Evolutionary conservation across 257 asterid genomes (phyloP).

Genomic region (Solanum peruvianum): DNA sequence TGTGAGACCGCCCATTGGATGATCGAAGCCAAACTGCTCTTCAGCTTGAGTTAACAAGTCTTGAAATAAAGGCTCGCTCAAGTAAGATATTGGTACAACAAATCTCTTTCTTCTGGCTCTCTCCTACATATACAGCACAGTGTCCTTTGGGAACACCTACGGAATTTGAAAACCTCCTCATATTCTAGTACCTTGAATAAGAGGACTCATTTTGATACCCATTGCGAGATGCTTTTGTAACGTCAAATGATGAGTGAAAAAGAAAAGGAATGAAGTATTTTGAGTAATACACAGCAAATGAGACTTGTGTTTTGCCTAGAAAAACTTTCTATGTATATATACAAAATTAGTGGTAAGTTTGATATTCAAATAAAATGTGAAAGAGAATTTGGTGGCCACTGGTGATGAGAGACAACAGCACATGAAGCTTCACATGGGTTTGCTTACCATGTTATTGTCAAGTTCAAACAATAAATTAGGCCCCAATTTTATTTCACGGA

Average conservation of each 20-base stretch:
- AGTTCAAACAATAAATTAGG: too few species aligned
- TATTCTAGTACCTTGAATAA: neutral
- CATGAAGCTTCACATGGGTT: neutral
- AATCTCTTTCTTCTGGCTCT: neutral
- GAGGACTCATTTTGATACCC: neutral
- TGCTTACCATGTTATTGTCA: too few species aligned
- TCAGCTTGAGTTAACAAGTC: neutral
- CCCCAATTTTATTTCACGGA: too few species aligned
- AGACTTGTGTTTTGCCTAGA: neutral
- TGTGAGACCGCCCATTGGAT: neutral
- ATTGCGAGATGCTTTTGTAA: neutral
- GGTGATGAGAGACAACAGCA: neutral
- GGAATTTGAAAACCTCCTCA: too few species aligned
- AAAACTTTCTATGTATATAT: neutral
- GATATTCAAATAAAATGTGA: neutral
- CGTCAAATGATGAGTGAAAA: neutral
- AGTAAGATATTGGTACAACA: neutral
- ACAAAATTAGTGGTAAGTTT: neutral
- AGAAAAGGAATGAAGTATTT: neutral
- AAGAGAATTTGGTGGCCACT: too few species aligned
- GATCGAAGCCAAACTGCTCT: neutral
- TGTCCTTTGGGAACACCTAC: neutral
- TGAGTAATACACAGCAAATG: neutral
- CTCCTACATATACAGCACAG: neutral
- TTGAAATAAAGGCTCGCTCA: neutral